These are phyloP conservation scores for Hamamelis virginiana DNA, from an alignment of 164 flowering plant genomes.

Conservation along the genomic window DNA sequence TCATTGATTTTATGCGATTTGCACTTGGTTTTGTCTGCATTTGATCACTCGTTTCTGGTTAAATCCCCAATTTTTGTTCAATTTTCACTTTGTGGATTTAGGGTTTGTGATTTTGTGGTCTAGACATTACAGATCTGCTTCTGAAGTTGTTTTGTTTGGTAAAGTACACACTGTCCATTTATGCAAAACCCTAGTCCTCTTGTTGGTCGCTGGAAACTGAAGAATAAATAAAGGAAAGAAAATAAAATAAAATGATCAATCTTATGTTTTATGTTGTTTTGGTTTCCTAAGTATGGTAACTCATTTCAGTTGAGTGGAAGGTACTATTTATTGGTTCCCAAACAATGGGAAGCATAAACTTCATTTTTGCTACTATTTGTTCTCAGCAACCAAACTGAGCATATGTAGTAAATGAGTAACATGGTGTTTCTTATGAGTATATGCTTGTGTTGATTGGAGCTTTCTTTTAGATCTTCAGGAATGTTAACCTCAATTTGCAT, in stretches of 20 bases:
- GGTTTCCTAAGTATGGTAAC: neutral
- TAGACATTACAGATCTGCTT: no score
- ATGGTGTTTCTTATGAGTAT: neutral
- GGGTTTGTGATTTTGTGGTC: no score
- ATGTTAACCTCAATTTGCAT: no score
- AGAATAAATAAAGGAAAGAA: neutral
- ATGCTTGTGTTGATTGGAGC: neutral
- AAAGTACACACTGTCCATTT: no score
- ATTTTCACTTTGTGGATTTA: no score
- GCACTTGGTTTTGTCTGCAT: neutral
- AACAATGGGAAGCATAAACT: neutral
- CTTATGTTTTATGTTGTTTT: neutral
- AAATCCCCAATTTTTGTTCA: no score
- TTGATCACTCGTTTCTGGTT: neutral
- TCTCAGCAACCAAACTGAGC: neutral
- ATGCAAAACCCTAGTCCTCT: neutral
- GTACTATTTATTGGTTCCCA: neutral
- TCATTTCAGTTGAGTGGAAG: neutral
- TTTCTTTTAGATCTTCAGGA: neutral
- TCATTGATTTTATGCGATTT: slow-evolving; percentile 2
- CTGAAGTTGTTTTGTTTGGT: no score
- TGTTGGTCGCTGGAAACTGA: neutral
- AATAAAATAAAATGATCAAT: neutral
- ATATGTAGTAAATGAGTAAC: neutral
- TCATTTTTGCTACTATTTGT: neutral